Conservation (phyloP, 257 asterid genomes). For the Solanum sejunctum region DNA sequence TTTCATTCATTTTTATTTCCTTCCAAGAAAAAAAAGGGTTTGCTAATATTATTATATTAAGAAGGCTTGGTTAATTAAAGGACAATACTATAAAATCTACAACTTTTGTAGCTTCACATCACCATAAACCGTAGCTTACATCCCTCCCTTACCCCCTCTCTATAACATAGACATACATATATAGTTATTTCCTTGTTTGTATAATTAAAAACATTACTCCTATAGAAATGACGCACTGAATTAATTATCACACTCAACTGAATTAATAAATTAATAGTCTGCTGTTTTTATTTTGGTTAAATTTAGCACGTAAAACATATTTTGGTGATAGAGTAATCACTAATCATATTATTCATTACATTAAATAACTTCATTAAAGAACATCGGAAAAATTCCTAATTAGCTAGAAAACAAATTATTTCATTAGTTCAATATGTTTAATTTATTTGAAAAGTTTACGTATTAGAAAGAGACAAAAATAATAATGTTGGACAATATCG, state of each 20-base stretch:
- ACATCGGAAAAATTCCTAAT: not conserved
- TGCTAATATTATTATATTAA: not conserved
- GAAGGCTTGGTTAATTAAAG: not conserved
- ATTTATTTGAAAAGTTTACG: not conserved
- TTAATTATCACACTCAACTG: not conserved
- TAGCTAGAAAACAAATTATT: not conserved
- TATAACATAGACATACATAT: not conserved
- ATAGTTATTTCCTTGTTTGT: not conserved
- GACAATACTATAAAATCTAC: not conserved
- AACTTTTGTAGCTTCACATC: not conserved
- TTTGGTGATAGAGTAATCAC: not conserved
- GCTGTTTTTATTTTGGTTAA: not conserved
- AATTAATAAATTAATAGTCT: not conserved
- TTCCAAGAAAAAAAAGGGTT: not conserved
- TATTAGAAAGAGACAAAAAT: not conserved
- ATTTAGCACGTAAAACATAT: not conserved
- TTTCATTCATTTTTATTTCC: not conserved
- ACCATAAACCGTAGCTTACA: not conserved
- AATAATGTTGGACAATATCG: not conserved
- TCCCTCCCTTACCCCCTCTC: not conserved
- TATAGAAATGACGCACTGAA: not conserved
- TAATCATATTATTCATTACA: not conserved
- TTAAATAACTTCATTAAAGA: not conserved
- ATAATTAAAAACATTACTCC: not conserved
- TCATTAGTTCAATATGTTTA: not conserved